Base-by-base conservation (phyloP, 2,329 filamentous ascomycete species). In the Colletotrichum sp. region DNA sequence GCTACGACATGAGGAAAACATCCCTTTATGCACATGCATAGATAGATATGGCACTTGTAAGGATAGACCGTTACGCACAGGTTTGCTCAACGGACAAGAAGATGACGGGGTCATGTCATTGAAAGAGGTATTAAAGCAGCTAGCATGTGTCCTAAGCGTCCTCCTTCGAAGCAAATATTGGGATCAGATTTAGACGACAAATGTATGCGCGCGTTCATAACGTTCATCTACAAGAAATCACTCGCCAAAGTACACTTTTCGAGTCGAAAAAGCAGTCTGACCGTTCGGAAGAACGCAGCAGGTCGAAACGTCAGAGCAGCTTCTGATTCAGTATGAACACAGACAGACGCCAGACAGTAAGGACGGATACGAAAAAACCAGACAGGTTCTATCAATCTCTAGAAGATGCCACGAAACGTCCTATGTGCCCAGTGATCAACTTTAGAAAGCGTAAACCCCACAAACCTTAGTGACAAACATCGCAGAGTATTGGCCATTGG, bases 91-190 rank as follows among this genome's bases (percentile, higher is more conserved):
- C 36, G 4, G 8, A 39, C 36, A 18, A 18, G 7, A 39, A 39
- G 36, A 18, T 39, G 16, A 2, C 5, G 8, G 4, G 9, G 5
- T n/a, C 39, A 10, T 18, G 2, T n/a, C 16, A 0, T n/a, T n/a
- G 1, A 0, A 0, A 44, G 39, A 6, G 16, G 16, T n/a, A 44
- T 44, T 10, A 21, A 21, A 21, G 5, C 39, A n/a, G 39, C n/a
- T n/a, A n/a, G n/a, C n/a, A n/a, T n/a, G n/a, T n/a, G n/a, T n/a
- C n/a, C n/a, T n/a, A n/a, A n/a, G n/a, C n/a, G n/a, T n/a, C n/a
- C n/a, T n/a, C n/a, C n/a, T 49, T 49, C 18, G 39, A 12, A n/a
- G 1, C 39, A 49, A 49, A 12, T n/a, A 6, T 6, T 13, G n/a
- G 5, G 44, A 12, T 21, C n/a, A 2, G 44, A 49, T 3, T 6